Evolutionary conservation across 345 rosid species (phyloP).

Genomic region (Eucalyptus pumila): DNA sequence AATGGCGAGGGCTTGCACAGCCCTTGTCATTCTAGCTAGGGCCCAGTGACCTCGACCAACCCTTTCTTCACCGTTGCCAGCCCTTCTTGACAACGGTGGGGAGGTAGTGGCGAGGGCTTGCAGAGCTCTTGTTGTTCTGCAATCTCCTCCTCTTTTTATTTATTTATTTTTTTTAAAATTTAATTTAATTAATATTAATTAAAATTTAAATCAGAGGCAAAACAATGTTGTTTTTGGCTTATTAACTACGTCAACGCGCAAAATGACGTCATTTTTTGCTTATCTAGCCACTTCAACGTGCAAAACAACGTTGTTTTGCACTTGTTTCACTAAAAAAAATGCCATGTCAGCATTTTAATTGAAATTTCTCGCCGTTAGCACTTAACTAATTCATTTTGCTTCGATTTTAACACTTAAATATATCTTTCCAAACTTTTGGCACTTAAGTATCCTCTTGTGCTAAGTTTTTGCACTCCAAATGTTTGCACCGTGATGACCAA

Average conservation of each 20-base stretch:
- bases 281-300: rapidly evolving
- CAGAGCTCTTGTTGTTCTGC: rapidly evolving
- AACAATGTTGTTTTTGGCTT: rapidly evolving
- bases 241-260: rapidly evolving
- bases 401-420: rapidly evolving
- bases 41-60: rapidly evolving
- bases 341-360: rapidly evolving
- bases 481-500: rapidly evolving
- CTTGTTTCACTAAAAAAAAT: rapidly evolving
- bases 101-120: rapidly evolving
- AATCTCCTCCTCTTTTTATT: rapidly evolving
- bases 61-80: rapidly evolving
- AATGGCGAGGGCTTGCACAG: too few relatives aligned
- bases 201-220: too few relatives aligned
- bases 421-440: rapidly evolving
- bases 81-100: rapidly evolving
- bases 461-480: rapidly evolving
- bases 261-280: rapidly evolving
- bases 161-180: too few relatives aligned
- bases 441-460: rapidly evolving
- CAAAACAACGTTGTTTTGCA: rapidly evolving
- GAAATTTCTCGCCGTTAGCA: rapidly evolving
- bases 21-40: rapidly evolving
- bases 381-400: rapidly evolving
- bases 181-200: too few relatives aligned